Base-by-base conservation (phyloP, 2,329 filamentous ascomycete genomes). In the Botrytis deweyae region DNA sequence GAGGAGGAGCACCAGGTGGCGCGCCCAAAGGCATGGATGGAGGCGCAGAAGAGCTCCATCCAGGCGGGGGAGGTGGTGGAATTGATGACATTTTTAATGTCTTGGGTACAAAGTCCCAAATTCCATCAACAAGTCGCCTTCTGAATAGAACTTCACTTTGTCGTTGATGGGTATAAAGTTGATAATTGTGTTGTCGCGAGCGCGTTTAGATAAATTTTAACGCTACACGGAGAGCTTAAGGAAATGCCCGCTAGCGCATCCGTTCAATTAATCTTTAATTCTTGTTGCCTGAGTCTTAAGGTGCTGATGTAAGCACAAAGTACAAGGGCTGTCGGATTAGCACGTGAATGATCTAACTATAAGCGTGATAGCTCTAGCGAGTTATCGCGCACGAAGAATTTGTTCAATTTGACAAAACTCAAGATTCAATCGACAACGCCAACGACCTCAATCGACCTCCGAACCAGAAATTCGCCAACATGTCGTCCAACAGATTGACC, bases 21-120 rank as follows among this genome's bases (percentile, higher is more conserved):
- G 81, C 80, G 77, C 82, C 86, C 80, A 86, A 79, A 76, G 86
- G 84, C 80, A 87, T 84, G 12, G 86, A 85, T 70, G 85, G 85
- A 78, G 86, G 85, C 77, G 85, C 84, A 76, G 83, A 82, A 75
- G 85, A 85, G 76, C 85, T 85, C 88, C 89, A 91, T 83, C 89
- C 89, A 76, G 90, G 90, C 75, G 91, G 91, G n/a, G 91, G 90
- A 46, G 91, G 91, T 80, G 87, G 87, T 78, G 90, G 89, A 79
- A 89, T 83, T 78, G 85, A 89, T 80, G 87, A 85, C 89, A 90
- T 90, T 75, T 73, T 84, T 55, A 73, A 71, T 76, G 76, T 75
- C 75, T 59, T 68, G 55, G 49, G 64, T 73, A 73, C 72, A 74
- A 71, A 75, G 75, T 79, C 74, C 76, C 78, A 78, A 74, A 75